phyloP scores from a whole-genome alignment of 345 rosid genomes.

The Aethionema arabicum region DNA sequence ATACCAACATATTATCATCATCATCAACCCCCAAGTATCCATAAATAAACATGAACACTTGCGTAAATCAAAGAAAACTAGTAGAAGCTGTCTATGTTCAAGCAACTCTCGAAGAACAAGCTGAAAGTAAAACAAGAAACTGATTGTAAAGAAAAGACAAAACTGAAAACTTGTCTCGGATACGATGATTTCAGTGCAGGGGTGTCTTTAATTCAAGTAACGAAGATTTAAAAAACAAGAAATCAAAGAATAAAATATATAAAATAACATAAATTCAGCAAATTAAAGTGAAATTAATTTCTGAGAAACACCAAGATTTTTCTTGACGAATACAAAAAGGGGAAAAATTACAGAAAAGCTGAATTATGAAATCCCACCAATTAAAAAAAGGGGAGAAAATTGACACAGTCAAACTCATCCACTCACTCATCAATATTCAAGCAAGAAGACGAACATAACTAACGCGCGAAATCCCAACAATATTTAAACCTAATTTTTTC shows the following conservation, averaged over 20 bases:
- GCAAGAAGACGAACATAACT: constrained; percentile 34
- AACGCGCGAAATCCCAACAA: constrained; percentile 58
- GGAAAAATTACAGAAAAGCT: constrained; percentile 32
- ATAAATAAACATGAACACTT: constrained; percentile 19
- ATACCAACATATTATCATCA: constrained; percentile 37
- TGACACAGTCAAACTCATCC: constrained; percentile 64
- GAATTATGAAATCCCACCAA: constrained; percentile 36
- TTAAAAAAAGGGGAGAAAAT: constrained; percentile 20
- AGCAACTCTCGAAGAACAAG: constrained; percentile 37
- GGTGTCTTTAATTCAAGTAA: constrained; percentile 40
- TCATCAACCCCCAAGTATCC: constrained; percentile 28
- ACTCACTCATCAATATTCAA: constrained; percentile 38
- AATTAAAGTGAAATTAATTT: constrained; percentile 30
- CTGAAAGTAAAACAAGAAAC: constrained; percentile 30
- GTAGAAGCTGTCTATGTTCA: neutral
- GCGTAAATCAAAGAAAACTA: constrained; percentile 2
- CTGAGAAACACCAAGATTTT: constrained; percentile 38
- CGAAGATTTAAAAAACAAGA: constrained; percentile 35
- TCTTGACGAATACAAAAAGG: constrained; percentile 8
- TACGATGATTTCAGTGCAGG: constrained; percentile 44
- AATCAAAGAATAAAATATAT: constrained; percentile 37
- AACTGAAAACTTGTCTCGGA: constrained; percentile 50
- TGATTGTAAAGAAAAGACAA: constrained; percentile 62
- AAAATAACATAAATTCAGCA: constrained; percentile 24
- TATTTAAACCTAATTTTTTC: constrained; percentile 30